Conservation (phyloP, 495 filamentous ascomycete genomes). For the Hypoxylon fuscum region DNA sequence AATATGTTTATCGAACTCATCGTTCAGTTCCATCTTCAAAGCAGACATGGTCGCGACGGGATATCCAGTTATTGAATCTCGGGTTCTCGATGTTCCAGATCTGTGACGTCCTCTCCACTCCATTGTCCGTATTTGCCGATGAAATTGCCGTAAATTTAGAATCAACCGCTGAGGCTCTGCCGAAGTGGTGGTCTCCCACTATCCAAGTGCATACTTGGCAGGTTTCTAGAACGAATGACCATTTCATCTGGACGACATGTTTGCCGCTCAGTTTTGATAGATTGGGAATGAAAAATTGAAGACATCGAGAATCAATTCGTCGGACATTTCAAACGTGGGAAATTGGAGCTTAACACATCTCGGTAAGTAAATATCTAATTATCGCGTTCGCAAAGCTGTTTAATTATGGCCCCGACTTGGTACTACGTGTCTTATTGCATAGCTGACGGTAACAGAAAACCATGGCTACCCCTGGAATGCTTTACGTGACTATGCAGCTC, state of each 20-base stretch:
- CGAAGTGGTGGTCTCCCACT: slow-evolving; percentile 17
- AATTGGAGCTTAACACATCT: neutral
- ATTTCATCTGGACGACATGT: slow-evolving; percentile 4
- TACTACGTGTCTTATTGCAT: neutral
- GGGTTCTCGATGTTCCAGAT: slow-evolving; percentile 29
- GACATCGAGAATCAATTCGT: neutral
- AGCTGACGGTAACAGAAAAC: slow-evolving; percentile 1
- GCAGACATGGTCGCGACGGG: neutral
- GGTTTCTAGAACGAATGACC: slow-evolving; percentile 20
- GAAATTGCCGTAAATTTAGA: slow-evolving; percentile 31
- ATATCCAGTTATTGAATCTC: neutral
- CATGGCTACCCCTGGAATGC: slow-evolving; percentile 64
- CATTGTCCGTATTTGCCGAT: slow-evolving; percentile 30
- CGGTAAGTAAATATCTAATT: neutral
- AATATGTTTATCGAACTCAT: too few relatives aligned
- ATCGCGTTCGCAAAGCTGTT: neutral
- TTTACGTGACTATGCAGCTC: slow-evolving; percentile 84
- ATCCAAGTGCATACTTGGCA: slow-evolving; percentile 15
- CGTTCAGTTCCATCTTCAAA: too few relatives aligned
- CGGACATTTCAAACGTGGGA: neutral
- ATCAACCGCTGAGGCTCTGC: slow-evolving; percentile 30
- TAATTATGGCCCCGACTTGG: neutral
- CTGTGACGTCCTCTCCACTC: slow-evolving; percentile 15
- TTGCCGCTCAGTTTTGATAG: slow-evolving; percentile 1
- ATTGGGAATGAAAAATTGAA: slow-evolving; percentile 6